Percentiles rank a stretch among this genome's conserved stretches.
phyloP scores from a whole-genome alignment of 2,329 filamentous ascomycete genomes.

The Scytalidium lignicola region DNA sequence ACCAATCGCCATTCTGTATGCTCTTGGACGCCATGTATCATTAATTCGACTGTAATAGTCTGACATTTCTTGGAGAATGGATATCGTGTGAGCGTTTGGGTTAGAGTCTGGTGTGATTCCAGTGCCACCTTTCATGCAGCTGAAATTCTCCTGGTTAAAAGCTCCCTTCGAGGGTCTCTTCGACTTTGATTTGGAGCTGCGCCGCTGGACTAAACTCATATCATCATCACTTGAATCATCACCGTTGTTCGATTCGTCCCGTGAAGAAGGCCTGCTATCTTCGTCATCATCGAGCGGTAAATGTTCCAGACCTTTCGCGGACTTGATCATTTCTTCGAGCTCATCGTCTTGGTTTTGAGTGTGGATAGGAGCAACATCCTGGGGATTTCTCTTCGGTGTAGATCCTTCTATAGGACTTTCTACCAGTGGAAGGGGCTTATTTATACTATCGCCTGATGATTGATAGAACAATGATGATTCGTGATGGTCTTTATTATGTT shows the following conservation, averaged over 20 bases:
- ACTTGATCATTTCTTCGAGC: constrained; percentile 58
- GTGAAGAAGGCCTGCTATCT: constrained; percentile 26
- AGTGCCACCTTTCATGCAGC: constrained; percentile 49
- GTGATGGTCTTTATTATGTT: not conserved
- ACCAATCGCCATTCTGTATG: constrained; percentile 74
- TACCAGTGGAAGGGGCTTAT: not conserved
- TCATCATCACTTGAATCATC: constrained; percentile 28
- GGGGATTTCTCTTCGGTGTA: not conserved
- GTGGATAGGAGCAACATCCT: constrained; percentile 1
- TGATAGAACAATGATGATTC: not conserved
- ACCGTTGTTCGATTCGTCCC: constrained; percentile 10
- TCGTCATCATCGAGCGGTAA: constrained; percentile 48
- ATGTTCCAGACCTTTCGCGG: constrained; percentile 54
- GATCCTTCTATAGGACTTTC: not conserved
- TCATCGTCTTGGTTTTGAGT: constrained; percentile 38
- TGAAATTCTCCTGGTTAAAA: constrained; percentile 42
- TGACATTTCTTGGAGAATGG: constrained; percentile 72
- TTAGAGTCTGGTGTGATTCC: constrained; percentile 39
- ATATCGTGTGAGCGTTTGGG: constrained; percentile 72
- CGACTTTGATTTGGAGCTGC: constrained; percentile 4
- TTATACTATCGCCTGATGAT: not conserved
- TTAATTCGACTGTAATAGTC: constrained; percentile 70
- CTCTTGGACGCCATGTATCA: constrained; percentile 70
- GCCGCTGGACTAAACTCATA: constrained; percentile 2
- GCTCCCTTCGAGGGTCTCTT: constrained; percentile 8